These are phyloP conservation scores for thale cress (Arabidopsis thaliana) DNA, from an alignment of 345 rosid genomes.

Conservation along the genomic window TAIR10.1 NC_003075.7:9717501-9718000, in stretches of 20 bases:
- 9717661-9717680: conserved; percentile 94
- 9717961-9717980: not conserved
- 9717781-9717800: too few species aligned
- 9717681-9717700: conserved; percentile 80
- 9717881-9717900: conserved; percentile 95
- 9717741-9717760: not conserved
- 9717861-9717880: conserved; percentile 68
- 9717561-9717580: conserved; percentile 4
- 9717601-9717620: conserved; percentile 11
- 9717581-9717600: not conserved
- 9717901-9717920: conserved; percentile 95
- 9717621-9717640: conserved; percentile 64
- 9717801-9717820: not conserved
- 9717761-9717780: conserved; percentile 1
- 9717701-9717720: conserved; percentile 85
- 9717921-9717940: conserved; percentile 69
- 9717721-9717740: not conserved
- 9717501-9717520: conserved; percentile 89
- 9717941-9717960: not conserved
- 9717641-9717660: conserved; percentile 68
- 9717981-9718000: not conserved
- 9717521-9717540: conserved; percentile 99
- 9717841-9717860: not conserved
- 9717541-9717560: conserved; percentile 52
- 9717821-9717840: too few species aligned